These are phyloP conservation scores for Penicillium waksmanii DNA, from an alignment of 495 filamentous ascomycete genomes.

Conservation along the genomic window DNA sequence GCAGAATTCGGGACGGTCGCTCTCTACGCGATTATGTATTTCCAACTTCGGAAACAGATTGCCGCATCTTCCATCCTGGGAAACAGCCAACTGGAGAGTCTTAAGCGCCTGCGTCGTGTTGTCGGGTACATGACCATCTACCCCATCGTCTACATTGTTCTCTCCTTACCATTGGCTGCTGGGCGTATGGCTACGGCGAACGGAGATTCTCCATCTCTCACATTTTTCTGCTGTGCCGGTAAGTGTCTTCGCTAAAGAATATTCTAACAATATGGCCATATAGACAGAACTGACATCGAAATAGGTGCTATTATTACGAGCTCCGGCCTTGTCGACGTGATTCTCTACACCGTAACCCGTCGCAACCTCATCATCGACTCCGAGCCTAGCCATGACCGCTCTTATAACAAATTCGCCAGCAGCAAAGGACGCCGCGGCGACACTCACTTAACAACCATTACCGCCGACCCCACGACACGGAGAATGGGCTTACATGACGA, in stretches of 20 bases:
- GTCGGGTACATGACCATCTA: slow-evolving; percentile 76
- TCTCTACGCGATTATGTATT: slow-evolving; percentile 68
- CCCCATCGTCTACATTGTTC: slow-evolving; percentile 71
- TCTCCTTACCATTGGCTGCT: slow-evolving; percentile 71
- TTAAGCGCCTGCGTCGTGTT: slow-evolving; percentile 49
- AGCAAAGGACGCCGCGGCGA: slow-evolving; percentile 38
- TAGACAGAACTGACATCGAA: slow-evolving; percentile 1
- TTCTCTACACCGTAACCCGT: slow-evolving; percentile 74
- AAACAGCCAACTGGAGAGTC: slow-evolving; percentile 42
- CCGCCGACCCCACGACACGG: slow-evolving; percentile 37
- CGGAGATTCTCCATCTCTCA: slow-evolving; percentile 53
- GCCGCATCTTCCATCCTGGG: slow-evolving; percentile 44
- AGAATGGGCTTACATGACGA: slow-evolving; percentile 27
- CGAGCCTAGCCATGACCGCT: slow-evolving; percentile 43
- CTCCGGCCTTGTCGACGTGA: slow-evolving; percentile 74
- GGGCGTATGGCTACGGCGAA: slow-evolving; percentile 69
- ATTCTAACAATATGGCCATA: background rate
- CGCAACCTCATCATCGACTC: slow-evolving; percentile 48
- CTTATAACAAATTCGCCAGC: slow-evolving; percentile 41
- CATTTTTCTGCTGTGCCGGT: slow-evolving; percentile 68
- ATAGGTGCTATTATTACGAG: slow-evolving; percentile 67
- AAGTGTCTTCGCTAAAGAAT: slow-evolving; percentile 2
- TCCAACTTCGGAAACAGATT: slow-evolving; percentile 57
- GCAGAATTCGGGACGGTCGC: slow-evolving; percentile 64
- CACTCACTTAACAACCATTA: slow-evolving; percentile 38